A percentile compares a stretch with the other conserved stretches of the same genome.
Evolutionary conservation across 768 basidiomycete genomes (phyloP).

Genomic region (Suillus discolor): DNA sequence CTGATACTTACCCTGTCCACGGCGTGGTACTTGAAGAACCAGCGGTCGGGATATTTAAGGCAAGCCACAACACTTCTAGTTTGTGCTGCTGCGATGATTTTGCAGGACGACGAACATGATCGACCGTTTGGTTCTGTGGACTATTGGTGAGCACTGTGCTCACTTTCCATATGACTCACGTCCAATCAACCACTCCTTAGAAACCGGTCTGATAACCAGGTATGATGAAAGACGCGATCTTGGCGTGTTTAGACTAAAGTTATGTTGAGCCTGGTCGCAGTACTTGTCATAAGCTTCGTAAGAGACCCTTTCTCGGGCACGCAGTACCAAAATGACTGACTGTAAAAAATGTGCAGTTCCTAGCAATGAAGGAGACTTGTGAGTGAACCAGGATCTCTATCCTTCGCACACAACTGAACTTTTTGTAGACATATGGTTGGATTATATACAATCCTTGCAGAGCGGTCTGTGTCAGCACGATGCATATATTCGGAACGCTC

Average conservation of each 20-base stretch:
- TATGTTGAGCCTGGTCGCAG: background rate
- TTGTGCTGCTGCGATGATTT: background rate
- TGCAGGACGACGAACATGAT: background rate
- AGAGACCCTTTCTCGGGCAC: background rate
- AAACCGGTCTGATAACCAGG: constrained; percentile 9
- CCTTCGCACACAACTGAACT: background rate
- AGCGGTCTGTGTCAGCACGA: background rate
- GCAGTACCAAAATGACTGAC: background rate
- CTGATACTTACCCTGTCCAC: background rate
- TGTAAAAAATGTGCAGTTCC: background rate
- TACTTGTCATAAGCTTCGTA: background rate
- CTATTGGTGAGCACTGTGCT: background rate
- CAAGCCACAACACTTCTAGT: background rate
- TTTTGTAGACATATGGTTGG: constrained; percentile 4
- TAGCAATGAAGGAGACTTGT: constrained; percentile 5
- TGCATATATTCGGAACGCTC: background rate
- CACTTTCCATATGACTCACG: background rate
- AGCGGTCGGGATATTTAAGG: background rate
- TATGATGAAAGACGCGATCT: background rate
- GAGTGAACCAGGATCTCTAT: background rate
- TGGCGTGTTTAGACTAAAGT: background rate
- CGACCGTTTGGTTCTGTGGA: constrained; percentile 5
- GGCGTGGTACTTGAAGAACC: background rate
- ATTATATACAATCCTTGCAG: constrained; percentile 1
- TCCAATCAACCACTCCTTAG: background rate